Conservation (phyloP, 345 rosid species). For the Brassica carinata region DNA sequence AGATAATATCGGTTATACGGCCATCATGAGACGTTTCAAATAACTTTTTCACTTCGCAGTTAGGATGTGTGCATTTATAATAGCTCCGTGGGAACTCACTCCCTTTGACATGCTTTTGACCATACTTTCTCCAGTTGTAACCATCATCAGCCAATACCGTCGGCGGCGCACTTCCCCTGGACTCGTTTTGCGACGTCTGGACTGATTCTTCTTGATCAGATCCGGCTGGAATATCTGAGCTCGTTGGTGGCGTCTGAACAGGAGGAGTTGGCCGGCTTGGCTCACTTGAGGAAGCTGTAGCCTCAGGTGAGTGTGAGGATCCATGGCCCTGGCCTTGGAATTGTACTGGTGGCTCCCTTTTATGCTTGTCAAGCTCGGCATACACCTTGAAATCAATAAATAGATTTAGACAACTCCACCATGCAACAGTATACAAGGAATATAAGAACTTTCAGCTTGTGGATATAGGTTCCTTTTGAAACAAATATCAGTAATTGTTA, state of each 20-base stretch:
- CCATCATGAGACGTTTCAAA: conserved; percentile 97
- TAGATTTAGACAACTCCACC: conserved; percentile 42
- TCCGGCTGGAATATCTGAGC: conserved; percentile 52
- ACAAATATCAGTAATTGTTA: background rate
- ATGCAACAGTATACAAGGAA: conserved; percentile 19
- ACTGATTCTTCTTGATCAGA: conserved; percentile 66
- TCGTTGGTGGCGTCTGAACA: conserved; percentile 48
- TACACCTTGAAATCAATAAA: conserved; percentile 67
- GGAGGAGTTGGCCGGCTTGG: conserved; percentile 60
- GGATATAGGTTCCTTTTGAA: background rate
- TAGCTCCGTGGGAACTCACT: conserved; percentile 98
- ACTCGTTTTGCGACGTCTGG: conserved; percentile 64
- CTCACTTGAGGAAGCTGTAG: conserved; percentile 72
- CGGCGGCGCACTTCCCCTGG: conserved; percentile 51
- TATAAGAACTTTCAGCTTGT: background rate
- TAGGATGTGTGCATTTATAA: conserved; percentile 98
- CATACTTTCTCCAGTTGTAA: conserved; percentile 98
- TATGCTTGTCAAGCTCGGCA: conserved; percentile 65
- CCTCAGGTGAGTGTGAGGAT: conserved; percentile 59
- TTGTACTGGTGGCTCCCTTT: conserved; percentile 55
- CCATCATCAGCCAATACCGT: conserved; percentile 77
- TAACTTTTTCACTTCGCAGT: conserved; percentile 95
- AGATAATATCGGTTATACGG: conserved; percentile 81
- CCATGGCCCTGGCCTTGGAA: conserved; percentile 54
- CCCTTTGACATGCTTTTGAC: conserved; percentile 98